Percentiles rank a stretch among this genome's conserved stretches.
Evolutionary conservation across 495 filamentous ascomycete species (phyloP).

Genomic region (Melanomma pulvis-pyrius): DNA sequence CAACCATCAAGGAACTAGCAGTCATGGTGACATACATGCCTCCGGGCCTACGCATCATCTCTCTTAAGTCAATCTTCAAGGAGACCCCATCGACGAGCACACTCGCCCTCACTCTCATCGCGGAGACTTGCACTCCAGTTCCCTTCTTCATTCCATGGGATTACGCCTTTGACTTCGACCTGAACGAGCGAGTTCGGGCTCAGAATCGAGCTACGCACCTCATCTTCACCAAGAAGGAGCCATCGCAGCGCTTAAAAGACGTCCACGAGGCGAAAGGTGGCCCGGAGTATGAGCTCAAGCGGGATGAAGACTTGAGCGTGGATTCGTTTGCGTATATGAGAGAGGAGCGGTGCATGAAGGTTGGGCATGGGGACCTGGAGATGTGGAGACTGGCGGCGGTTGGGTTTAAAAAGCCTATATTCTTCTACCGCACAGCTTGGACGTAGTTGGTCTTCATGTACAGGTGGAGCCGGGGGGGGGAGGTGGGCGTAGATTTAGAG

Average conservation of each 20-base stretch:
- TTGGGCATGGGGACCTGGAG: background rate
- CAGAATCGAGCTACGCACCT: background rate
- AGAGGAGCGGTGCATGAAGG: background rate
- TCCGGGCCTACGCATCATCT: background rate
- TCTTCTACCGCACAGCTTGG: too few relatives aligned
- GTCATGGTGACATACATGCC: background rate
- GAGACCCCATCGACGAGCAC: background rate
- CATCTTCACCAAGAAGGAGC: background rate
- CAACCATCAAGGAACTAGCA: background rate
- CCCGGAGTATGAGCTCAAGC: background rate
- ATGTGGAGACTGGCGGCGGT: too few relatives aligned
- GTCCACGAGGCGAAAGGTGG: background rate
- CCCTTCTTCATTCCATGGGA: background rate
- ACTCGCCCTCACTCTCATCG: background rate
- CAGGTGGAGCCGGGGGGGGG: too few relatives aligned
- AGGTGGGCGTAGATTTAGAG: too few relatives aligned
- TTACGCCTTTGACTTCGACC: background rate
- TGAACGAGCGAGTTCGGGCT: background rate
- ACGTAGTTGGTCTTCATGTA: too few relatives aligned
- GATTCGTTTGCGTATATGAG: background rate
- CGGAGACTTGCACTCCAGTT: background rate
- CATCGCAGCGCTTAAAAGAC: too few relatives aligned
- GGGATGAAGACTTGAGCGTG: background rate
- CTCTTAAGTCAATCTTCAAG: background rate
- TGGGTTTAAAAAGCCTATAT: too few relatives aligned